phyloP scores from a whole-genome alignment of 768 basidiomycete species.

The Cystobasidium onofrii region DNA sequence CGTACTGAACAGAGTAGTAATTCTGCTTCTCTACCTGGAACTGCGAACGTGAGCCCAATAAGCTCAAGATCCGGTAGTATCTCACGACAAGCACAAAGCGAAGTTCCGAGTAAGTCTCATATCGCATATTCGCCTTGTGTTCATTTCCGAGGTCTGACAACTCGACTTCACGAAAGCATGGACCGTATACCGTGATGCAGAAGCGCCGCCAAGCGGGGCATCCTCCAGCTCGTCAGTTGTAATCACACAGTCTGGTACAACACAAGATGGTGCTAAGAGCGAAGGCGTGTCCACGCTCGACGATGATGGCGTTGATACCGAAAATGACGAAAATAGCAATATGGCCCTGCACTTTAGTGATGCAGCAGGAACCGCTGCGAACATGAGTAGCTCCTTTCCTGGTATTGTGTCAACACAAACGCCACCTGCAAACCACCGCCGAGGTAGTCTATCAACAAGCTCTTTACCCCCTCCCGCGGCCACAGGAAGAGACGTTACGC shows the following conservation, averaged over 20 bases:
- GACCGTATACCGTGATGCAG: background rate
- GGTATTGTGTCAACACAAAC: background rate
- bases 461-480: background rate
- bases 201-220: background rate
- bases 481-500: background rate
- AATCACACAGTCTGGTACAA: background rate
- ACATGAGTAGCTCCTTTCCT: background rate
- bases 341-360: background rate
- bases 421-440: background rate
- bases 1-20: background rate
- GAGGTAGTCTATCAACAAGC: background rate
- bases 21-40: background rate
- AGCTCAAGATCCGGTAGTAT: background rate
- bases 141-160: background rate
- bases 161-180: background rate
- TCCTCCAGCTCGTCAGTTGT: background rate
- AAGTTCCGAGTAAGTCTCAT: background rate
- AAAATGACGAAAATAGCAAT: background rate
- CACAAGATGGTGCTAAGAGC: background rate
- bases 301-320: background rate
- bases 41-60: background rate
- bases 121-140: no score
- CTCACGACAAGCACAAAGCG: background rate
- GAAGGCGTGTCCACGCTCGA: background rate
- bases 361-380: background rate